phyloP scores from a whole-genome alignment of 2,329 filamentous ascomycete genomes.

The Aphanoascus verrucosus region DNA sequence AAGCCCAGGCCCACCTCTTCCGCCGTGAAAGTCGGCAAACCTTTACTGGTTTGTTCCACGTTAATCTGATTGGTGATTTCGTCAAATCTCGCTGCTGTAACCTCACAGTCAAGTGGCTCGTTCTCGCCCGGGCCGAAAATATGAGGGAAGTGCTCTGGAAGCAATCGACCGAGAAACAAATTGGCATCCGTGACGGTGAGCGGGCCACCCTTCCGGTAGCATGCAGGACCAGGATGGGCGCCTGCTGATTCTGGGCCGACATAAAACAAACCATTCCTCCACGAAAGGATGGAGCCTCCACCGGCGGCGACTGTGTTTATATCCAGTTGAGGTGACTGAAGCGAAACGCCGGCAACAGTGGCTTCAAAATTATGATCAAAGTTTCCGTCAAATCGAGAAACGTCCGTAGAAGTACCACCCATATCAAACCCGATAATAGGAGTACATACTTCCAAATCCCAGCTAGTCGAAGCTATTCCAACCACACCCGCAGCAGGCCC shows the following conservation, averaged over 20 bases:
- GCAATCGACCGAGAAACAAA: constrained; percentile 68
- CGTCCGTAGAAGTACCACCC: constrained; percentile 87
- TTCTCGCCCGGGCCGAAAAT: constrained; percentile 89
- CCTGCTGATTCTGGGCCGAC: constrained; percentile 87
- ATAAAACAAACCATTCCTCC: constrained; percentile 79
- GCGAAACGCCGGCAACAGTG: constrained; percentile 85
- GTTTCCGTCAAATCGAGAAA: constrained; percentile 74
- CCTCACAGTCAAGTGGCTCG: constrained; percentile 64
- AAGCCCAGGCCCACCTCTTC: constrained; percentile 48
- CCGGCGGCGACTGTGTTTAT: constrained; percentile 93
- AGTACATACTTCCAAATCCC: constrained; percentile 68
- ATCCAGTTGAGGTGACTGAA: constrained; percentile 82
- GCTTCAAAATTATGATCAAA: constrained; percentile 94
- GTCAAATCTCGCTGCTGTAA: constrained; percentile 63
- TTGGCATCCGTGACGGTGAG: constrained; percentile 90
- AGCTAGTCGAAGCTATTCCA: constrained; percentile 83
- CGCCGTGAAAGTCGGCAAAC: constrained; percentile 53
- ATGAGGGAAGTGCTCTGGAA: constrained; percentile 90
- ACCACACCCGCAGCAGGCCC: constrained; percentile 91
- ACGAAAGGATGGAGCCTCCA: constrained; percentile 60
- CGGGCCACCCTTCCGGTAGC: constrained; percentile 84
- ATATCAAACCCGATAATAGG: constrained; percentile 94
- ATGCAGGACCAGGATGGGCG: constrained; percentile 82
- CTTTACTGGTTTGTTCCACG: constrained; percentile 42
- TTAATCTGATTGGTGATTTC: constrained; percentile 71